Conservation (phyloP, 768 basidiomycete genomes). For the Fomitopsis pulvina region DNA sequence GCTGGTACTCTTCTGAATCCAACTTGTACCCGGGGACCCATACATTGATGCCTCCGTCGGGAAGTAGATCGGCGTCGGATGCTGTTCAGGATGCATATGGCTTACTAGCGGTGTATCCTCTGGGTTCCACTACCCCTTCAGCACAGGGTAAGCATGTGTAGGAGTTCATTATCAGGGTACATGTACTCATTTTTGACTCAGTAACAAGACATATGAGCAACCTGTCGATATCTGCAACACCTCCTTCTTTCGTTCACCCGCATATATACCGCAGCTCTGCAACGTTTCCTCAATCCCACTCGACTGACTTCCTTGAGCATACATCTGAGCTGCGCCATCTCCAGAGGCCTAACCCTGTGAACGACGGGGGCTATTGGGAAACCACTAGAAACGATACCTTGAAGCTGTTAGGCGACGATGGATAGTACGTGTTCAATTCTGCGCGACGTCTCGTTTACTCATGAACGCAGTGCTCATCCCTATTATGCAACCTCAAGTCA, state of each 20-base stretch:
- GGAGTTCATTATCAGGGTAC: constrained; percentile 5
- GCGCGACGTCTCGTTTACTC: not conserved
- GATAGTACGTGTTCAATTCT: constrained; percentile 13
- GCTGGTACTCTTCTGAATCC: too few relatives aligned
- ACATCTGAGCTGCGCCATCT: constrained; percentile 19
- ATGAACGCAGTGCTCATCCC: constrained; percentile 15
- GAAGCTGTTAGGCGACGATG: constrained; percentile 49
- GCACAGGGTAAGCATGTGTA: constrained; percentile 49
- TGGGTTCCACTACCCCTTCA: constrained; percentile 72
- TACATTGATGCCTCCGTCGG: too few relatives aligned
- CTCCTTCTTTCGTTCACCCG: constrained; percentile 60
- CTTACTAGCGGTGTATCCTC: constrained; percentile 61
- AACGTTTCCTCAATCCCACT: constrained; percentile 26
- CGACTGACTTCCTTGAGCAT: constrained; percentile 41
- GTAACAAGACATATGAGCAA: constrained; percentile 61
- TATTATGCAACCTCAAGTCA: constrained; percentile 28
- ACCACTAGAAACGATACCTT: constrained; percentile 53
- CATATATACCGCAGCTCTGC: constrained; percentile 36
- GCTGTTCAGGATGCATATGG: constrained; percentile 66
- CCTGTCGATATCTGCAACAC: constrained; percentile 50
- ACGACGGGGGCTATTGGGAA: constrained; percentile 56
- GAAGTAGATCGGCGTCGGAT: too few relatives aligned
- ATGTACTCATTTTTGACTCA: constrained; percentile 25
- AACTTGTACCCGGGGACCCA: too few relatives aligned
- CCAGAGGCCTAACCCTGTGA: not conserved